Conservation (phyloP, 2,329 filamentous ascomycete species). For the Macrophomina phaseolina region DNA sequence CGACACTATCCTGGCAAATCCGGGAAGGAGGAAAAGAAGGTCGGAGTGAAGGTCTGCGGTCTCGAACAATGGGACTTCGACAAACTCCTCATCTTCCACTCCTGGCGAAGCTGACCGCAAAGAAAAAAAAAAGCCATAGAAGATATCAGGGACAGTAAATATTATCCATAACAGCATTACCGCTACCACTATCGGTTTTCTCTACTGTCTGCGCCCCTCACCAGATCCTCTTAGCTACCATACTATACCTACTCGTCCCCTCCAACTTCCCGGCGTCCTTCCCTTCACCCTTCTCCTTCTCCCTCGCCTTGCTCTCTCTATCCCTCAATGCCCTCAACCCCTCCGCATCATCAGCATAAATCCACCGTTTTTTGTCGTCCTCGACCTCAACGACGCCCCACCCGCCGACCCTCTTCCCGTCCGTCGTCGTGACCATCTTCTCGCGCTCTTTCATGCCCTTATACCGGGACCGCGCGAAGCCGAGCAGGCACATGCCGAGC, state of each 20-base stretch:
- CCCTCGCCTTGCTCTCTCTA: slow-evolving; percentile 66
- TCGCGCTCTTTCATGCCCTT: slow-evolving; percentile 78
- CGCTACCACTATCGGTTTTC: no score
- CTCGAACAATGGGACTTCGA: no score
- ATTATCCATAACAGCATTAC: no score
- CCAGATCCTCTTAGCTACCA: slow-evolving; percentile 98
- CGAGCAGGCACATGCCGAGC: slow-evolving; percentile 84
- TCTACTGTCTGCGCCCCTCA: slow-evolving; percentile 45
- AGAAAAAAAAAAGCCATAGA: no score
- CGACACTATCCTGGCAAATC: neutral
- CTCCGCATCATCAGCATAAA: slow-evolving; percentile 84
- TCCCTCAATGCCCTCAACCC: slow-evolving; percentile 66
- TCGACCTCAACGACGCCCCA: slow-evolving; percentile 87
- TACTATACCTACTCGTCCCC: slow-evolving; percentile 81
- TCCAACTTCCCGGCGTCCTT: slow-evolving; percentile 60
- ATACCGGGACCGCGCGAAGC: slow-evolving; percentile 80
- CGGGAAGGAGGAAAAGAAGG: no score
- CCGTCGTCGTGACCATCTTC: slow-evolving; percentile 60
- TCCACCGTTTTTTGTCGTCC: slow-evolving; percentile 83
- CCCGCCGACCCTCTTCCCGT: slow-evolving; percentile 75
- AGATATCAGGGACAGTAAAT: no score
- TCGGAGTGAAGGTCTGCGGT: no score
- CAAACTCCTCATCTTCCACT: no score
- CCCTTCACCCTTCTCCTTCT: slow-evolving; percentile 56
- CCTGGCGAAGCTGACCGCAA: no score